Conservation (phyloP, 2,329 filamentous ascomycete species). For the Sporothrix protearum region DNA sequence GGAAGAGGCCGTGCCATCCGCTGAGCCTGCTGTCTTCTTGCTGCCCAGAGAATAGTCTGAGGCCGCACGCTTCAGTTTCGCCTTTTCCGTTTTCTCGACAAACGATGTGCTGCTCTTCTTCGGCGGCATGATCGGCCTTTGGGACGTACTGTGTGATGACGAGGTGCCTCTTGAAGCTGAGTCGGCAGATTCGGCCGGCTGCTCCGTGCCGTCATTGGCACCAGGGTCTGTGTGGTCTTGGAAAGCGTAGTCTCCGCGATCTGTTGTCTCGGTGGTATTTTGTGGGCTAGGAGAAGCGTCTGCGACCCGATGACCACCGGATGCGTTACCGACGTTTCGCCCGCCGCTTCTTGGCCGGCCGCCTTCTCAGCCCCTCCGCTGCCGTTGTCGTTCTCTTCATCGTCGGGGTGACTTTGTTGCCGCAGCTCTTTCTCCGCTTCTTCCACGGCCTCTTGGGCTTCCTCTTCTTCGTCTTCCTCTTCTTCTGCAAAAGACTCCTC, state of each 20-base stretch:
- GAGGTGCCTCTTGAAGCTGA: not conserved
- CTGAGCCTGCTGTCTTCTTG: not conserved
- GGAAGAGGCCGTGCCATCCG: not conserved
- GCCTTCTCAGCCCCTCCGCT: not conserved
- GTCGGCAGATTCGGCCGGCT: not conserved
- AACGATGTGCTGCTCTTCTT: not conserved
- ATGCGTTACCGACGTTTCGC: not conserved
- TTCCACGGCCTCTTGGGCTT: conserved; percentile 31
- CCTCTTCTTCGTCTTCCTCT: conserved; percentile 31
- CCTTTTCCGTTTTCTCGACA: not conserved
- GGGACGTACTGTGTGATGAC: not conserved
- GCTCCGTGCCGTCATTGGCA: not conserved
- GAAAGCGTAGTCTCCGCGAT: not conserved
- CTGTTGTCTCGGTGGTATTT: not conserved
- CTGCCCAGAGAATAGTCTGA: not conserved
- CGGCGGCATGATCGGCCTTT: not conserved
- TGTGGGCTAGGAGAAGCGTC: not conserved
- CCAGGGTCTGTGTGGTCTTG: not conserved
- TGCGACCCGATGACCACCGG: not conserved
- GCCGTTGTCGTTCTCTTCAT: conserved; percentile 6
- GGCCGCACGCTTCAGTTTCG: not conserved
- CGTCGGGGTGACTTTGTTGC: conserved; percentile 28
- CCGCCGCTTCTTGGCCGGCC: too few relatives aligned
- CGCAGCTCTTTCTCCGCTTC: conserved; percentile 30
- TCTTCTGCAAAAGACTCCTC: conserved; percentile 28